phyloP scores from a whole-genome alignment of 148 eudicot genomes.

The Rhododendron ovatum region DNA sequence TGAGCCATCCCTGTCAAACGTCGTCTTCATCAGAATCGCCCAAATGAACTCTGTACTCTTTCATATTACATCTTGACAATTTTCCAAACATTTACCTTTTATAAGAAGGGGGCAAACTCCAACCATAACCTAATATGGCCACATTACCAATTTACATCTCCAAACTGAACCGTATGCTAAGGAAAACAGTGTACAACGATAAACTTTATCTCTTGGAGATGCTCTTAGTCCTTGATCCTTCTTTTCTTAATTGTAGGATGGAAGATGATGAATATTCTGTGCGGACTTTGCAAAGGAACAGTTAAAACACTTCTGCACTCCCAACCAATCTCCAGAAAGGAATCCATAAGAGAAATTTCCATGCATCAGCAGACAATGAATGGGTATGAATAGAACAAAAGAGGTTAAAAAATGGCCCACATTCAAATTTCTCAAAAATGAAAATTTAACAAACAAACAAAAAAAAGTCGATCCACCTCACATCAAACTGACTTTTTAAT shows the following conservation, averaged over 20 bases:
- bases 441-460: not conserved
- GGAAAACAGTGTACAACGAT: too few relatives aligned
- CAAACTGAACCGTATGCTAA: not conserved
- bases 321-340: not conserved
- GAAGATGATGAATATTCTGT: not conserved
- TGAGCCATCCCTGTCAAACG: not conserved
- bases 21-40: not conserved
- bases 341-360: not conserved
- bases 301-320: not conserved
- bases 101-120: not conserved
- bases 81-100: not conserved
- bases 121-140: not conserved
- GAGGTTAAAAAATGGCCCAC: not conserved
- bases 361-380: not conserved
- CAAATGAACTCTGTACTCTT: not conserved
- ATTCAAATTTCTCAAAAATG: not conserved
- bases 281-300: not conserved
- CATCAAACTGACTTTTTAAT: not conserved
- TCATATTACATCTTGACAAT: not conserved
- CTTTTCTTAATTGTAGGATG: not conserved
- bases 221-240: not conserved
- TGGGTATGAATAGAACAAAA: too few relatives aligned
- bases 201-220: not conserved
- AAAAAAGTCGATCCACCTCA: not conserved
- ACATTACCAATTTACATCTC: not conserved